Base-by-base conservation (phyloP, 1,284 basidiomycete species). In the Pyrrhoderma noxium region DNA sequence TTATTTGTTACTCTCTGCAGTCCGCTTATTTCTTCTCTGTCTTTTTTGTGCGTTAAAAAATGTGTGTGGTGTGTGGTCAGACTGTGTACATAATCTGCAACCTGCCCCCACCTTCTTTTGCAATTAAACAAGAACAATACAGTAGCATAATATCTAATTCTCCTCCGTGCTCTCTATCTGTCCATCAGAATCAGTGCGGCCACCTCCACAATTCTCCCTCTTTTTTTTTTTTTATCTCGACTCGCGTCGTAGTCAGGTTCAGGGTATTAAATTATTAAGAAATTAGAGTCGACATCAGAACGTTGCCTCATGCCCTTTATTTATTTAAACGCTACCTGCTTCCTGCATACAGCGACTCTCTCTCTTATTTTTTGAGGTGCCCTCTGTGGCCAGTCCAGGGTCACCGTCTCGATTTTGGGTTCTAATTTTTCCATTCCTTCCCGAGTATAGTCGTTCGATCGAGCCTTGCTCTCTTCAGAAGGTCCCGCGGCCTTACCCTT, bases 241-340 rank as follows among this genome's bases (percentile, higher is more conserved):
- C 27, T 11, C 27, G 27, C 22, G 43, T 39, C 43, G 40, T 39
- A 40, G 39, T 27, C 19, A 27, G 23, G 48, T 43, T 14, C 39
- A 41, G 27, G 39, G 39, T 39, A 21, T 16, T n/a, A 23, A 9
- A 8, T 23, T 18, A 23, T n/a, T 38, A 27, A 39, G 22, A 47
- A 39, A 7, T 21, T 21, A 40, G 19, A 36, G 36, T 31, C 27
- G 46, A 27, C 19, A 21, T 9, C 46, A 23, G 8, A 22, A 39
- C 22, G 46, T 47, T 38, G 46, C 36, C 46, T 47, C 37, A 31
- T 38, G 45, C 45, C 35, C 21, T n/a, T n/a, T n/a, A n/a, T n/a
- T 31, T 31, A 31, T 31, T 31, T 31, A 31, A 11, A 31, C 27
- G 27, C 27, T 31, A 31, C 27, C 7, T 31, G 27, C 27, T 11